Evolutionary conservation across 2,329 filamentous ascomycete genomes (phyloP).

Genomic region (Penicillium sp.): DNA sequence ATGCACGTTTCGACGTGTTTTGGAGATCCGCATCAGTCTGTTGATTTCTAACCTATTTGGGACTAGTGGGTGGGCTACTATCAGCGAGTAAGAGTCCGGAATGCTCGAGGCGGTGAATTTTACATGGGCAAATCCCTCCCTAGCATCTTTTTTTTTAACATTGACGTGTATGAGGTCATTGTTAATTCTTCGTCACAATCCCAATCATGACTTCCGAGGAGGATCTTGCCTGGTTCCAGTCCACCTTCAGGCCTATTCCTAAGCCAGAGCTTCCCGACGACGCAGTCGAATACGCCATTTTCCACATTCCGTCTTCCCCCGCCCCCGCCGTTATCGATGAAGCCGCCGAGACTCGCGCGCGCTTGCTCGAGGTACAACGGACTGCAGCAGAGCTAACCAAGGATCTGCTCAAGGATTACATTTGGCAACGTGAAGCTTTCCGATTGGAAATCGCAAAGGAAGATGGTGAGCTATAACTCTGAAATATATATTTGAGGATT

Average conservation of each 20-base stretch:
- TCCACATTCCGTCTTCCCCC: conserved; percentile 62
- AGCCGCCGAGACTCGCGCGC: conserved; percentile 53
- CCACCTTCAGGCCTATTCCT: conserved; percentile 66
- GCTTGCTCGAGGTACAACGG: conserved; percentile 72
- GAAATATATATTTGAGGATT: neutral
- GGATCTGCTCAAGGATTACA: conserved; percentile 75
- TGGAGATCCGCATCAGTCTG: conserved; percentile 28
- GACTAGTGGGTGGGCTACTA: conserved; percentile 31
- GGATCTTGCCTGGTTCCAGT: conserved; percentile 65
- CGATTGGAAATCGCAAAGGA: conserved; percentile 63
- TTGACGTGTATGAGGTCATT: conserved; percentile 36
- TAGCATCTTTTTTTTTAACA: conserved; percentile 25
- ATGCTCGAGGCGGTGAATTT: neutral
- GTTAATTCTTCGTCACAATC: conserved; percentile 6
- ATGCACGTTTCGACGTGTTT: conserved; percentile 32
- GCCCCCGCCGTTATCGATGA: conserved; percentile 57
- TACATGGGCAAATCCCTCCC: conserved; percentile 12
- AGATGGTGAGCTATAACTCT: conserved; percentile 54
- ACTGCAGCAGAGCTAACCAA: conserved; percentile 65
- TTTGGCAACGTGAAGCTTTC: conserved; percentile 90
- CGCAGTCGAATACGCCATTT: conserved; percentile 80
- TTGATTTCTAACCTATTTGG: conserved; percentile 44
- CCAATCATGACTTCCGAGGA: conserved; percentile 51
- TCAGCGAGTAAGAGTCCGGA: conserved; percentile 8
- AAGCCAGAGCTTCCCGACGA: conserved; percentile 73